Evolutionary conservation across 768 basidiomycete species (phyloP).

Genomic region (Clathrus columnatus): DNA sequence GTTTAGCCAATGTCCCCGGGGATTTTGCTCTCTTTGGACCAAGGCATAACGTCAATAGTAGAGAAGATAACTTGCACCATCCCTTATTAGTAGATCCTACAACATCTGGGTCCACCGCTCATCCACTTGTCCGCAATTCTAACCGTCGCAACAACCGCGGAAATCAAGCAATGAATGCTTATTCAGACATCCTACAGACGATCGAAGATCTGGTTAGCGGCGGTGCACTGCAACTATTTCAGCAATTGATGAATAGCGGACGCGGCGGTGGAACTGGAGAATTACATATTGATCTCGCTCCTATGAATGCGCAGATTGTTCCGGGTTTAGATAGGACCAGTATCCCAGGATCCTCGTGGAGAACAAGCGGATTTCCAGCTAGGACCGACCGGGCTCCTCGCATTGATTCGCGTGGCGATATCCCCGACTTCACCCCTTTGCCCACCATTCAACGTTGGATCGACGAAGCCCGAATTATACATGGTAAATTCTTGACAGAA

Average conservation of each 20-base stretch:
- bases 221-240: constrained; percentile 74
- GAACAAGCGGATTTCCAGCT: constrained; percentile 50
- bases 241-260: constrained; percentile 65
- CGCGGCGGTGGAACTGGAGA: constrained; percentile 38
- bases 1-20: constrained; percentile 35
- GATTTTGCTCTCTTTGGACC: constrained; percentile 58
- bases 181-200: constrained; percentile 56
- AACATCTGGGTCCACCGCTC: constrained; percentile 31
- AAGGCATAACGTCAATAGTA: constrained; percentile 40
- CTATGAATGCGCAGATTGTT: constrained; percentile 31
- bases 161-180: constrained; percentile 33
- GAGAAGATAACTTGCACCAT: constrained; percentile 69
- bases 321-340: constrained; percentile 51
- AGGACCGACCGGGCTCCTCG: constrained; percentile 21
- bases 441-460: constrained; percentile 82
- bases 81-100: constrained; percentile 62
- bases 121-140: constrained; percentile 40
- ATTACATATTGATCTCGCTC: constrained; percentile 71
- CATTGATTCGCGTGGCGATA: constrained; percentile 25
- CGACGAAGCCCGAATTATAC: constrained; percentile 77
- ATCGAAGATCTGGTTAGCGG: constrained; percentile 77
- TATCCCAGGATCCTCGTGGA: constrained; percentile 40
- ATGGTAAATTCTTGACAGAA: constrained; percentile 64
- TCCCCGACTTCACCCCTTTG: constrained; percentile 66
- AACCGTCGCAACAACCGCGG: constrained; percentile 39